These are phyloP conservation scores for Komagataella pseudopastoris DNA, from an alignment of 805 yeast genomes.

Conservation along the genomic window DNA sequence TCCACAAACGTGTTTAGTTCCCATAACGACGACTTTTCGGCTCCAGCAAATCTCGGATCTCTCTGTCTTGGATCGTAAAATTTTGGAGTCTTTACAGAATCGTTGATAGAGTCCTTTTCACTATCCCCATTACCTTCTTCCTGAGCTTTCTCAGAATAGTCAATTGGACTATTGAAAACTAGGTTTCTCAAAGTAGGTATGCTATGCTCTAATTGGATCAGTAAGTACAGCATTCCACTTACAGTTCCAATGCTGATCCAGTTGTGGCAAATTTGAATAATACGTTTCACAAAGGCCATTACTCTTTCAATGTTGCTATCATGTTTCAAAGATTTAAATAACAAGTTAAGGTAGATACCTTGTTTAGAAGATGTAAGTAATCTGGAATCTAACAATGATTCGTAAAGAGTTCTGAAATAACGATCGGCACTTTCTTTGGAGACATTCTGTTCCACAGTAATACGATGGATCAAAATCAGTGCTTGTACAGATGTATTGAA, in stretches of 20 bases:
- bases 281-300: constrained; percentile 82
- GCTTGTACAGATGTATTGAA: constrained; percentile 94
- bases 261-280: constrained; percentile 69
- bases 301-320: constrained; percentile 56
- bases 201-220: constrained; percentile 52
- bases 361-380: constrained; percentile 82
- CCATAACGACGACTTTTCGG: constrained; percentile 75
- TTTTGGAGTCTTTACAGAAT: constrained; percentile 5
- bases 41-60: constrained; percentile 89
- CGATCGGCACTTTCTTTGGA: constrained; percentile 34
- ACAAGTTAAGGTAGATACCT: constrained; percentile 76
- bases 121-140: constrained; percentile 21
- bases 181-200: constrained; percentile 58
- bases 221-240: constrained; percentile 66
- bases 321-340: constrained; percentile 69
- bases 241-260: constrained; percentile 86
- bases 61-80: constrained; percentile 76
- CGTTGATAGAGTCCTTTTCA: constrained; percentile 11
- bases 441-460: constrained; percentile 46
- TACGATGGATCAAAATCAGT: constrained; percentile 70
- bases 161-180: constrained; percentile 38
- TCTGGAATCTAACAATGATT: constrained; percentile 76
- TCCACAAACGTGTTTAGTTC: constrained; percentile 60
- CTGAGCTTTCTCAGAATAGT: constrained; percentile 33
- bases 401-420: constrained; percentile 80